Evolutionary conservation across 2,329 filamentous ascomycete genomes (phyloP).

Genomic region (Colletotrichum godetiae): DNA sequence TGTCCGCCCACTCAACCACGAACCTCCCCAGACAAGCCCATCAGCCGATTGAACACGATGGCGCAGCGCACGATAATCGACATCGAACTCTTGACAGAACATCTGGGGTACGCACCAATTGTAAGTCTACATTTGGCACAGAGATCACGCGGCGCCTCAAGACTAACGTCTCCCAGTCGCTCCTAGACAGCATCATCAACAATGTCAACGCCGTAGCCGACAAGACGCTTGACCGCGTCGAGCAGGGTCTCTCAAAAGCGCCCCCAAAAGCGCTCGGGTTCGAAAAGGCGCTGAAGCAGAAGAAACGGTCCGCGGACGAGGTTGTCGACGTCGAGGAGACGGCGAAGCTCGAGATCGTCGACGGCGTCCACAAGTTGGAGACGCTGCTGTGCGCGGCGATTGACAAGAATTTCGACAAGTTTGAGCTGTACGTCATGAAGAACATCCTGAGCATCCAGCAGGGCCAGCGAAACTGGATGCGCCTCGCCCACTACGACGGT

Average conservation of each 20-base stretch:
- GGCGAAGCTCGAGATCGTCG: constrained; percentile 79
- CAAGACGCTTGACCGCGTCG: constrained; percentile 87
- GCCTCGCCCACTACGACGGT: constrained; percentile 86
- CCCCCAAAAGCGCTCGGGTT: constrained; percentile 87
- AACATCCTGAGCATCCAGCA: constrained; percentile 80
- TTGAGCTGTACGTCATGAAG: constrained; percentile 89
- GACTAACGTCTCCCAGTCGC: constrained; percentile 66
- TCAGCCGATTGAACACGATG: constrained; percentile 8
- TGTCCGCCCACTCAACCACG: neutral
- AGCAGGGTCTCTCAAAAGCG: constrained; percentile 80
- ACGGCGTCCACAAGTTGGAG: constrained; percentile 86
- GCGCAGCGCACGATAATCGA: constrained; percentile 55
- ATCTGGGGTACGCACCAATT: constrained; percentile 93
- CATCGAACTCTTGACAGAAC: constrained; percentile 86
- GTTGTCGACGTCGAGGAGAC: constrained; percentile 50
- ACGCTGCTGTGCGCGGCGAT: constrained; percentile 84
- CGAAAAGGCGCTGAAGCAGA: constrained; percentile 45
- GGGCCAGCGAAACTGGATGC: constrained; percentile 81
- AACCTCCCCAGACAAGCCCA: neutral
- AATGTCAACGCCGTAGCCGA: constrained; percentile 94
- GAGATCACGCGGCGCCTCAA: constrained; percentile 2
- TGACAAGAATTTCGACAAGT: constrained; percentile 86
- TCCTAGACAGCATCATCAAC: constrained; percentile 99
- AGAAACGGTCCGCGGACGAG: constrained; percentile 47
- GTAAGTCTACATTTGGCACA: constrained; percentile 62